Evolutionary conservation across 208 protist genomes (phyloP), one percentile per base, ranked within the genome.

Genomic region (Wallacemonas sp.): DNA sequence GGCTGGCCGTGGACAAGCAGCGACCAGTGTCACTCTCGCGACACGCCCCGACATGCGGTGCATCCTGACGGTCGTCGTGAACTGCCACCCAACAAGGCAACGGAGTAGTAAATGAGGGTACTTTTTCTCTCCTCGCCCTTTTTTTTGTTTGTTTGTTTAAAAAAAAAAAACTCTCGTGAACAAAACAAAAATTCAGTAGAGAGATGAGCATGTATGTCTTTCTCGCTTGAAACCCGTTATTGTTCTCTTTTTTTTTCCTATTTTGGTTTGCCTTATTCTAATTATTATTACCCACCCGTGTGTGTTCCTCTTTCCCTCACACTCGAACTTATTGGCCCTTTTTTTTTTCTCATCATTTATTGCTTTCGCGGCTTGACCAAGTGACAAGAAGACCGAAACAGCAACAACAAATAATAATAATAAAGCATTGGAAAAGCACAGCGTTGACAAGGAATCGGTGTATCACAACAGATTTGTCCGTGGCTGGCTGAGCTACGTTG

Each of bases 1-100:
- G 83, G 83, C 31, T 90, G 83, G 82, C 75, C 75, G 41, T 90
- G 83, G 83, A 31, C 28, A 19, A 62, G 59, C 47, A 63, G 39
- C 61, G 82, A 84, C 60, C 74, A 84, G 62, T 56, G 27, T 31
- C 77, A 84, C 72, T 24, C 70, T 21, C 77, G 76, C 33, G 70
- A 73, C 44, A 74, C 60, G 30, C 59, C 66, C n/a, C 70, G 79
- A 22, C 79, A 85, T 55, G 71, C 74, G 34, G 30, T 78, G 42
- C 75, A 80, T 58, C 69, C 68, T 22, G 66, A 63, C 22, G 72
- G 61, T 6, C 62, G 67, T 15, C 65, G 66, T 46, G 77, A 83
- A 61, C 68, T 68, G 60, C 77, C 76, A 22, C 51, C 51, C 12
- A 58, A 58, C 51, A 58, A 58, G 51, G 12, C 28, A 0, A 21